phyloP scores from a whole-genome alignment of 2,329 filamentous ascomycete species.

The Xylariaceae sp. region DNA sequence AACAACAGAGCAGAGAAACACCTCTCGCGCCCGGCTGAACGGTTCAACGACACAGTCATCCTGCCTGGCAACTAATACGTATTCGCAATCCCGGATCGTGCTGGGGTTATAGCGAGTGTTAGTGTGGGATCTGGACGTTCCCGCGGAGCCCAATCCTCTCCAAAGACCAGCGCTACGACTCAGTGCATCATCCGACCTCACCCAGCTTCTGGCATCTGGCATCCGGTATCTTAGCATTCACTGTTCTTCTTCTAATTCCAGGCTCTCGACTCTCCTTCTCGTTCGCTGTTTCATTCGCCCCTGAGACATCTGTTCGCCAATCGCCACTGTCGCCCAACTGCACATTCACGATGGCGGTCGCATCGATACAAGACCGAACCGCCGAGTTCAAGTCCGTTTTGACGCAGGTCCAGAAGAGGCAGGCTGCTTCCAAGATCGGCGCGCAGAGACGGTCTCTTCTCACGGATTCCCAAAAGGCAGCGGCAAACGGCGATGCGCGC shows the following conservation, averaged over 20 bases:
- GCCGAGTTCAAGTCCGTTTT: slow-evolving; percentile 92
- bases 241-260: neutral
- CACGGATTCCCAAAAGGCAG: slow-evolving; percentile 64
- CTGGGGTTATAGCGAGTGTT: neutral
- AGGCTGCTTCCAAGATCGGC: slow-evolving; percentile 70
- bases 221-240: neutral
- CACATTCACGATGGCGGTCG: slow-evolving; percentile 50
- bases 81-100: neutral
- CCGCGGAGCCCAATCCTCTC: neutral
- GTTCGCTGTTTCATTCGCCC: neutral
- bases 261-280: neutral
- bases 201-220: neutral
- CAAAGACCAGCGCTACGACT: neutral
- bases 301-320: neutral
- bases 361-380: slow-evolving; percentile 93
- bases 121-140: neutral
- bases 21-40: neutral
- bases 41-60: neutral
- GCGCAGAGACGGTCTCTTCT: slow-evolving; percentile 77
- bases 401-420: slow-evolving; percentile 73
- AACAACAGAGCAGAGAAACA: neutral
- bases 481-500: slow-evolving; percentile 48
- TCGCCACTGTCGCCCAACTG: neutral
- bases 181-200: neutral
- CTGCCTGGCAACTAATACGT: neutral